A percentile compares a stretch with the other conserved stretches of the same genome.
phyloP scores from a whole-genome alignment of 2,329 filamentous ascomycete genomes.

The Calonectria fujianensis region DNA sequence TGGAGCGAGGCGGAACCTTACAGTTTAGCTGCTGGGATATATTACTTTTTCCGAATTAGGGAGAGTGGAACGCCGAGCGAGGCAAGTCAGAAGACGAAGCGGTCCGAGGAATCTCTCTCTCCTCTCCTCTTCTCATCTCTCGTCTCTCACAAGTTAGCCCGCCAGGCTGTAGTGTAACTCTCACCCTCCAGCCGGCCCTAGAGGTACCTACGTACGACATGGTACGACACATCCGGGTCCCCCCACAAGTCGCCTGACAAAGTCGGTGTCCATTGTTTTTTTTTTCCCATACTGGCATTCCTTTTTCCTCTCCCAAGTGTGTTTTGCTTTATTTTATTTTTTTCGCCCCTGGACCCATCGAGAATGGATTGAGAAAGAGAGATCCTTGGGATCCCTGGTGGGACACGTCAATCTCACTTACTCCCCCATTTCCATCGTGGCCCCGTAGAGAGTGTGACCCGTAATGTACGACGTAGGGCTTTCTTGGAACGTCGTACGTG shows the following conservation, averaged over 20 bases:
- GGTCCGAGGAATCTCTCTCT: slow-evolving; percentile 30
- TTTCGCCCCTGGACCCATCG: slow-evolving; percentile 45
- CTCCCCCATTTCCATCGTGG: slow-evolving; percentile 32
- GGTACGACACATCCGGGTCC: slow-evolving; percentile 29
- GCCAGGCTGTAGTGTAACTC: slow-evolving; percentile 23
- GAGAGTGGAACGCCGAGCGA: slow-evolving; percentile 25
- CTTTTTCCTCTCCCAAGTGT: slow-evolving; percentile 26
- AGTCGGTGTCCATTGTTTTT: slow-evolving; percentile 25
- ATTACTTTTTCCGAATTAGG: slow-evolving; percentile 37
- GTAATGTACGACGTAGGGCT: slow-evolving; percentile 36
- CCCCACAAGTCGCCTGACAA: slow-evolving; percentile 31
- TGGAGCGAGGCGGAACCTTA: slow-evolving; percentile 32
- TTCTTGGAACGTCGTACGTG: slow-evolving; percentile 13
- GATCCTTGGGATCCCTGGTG: slow-evolving; percentile 40
- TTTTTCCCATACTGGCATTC: slow-evolving; percentile 16
- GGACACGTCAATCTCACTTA: slow-evolving; percentile 52
- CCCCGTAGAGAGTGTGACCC: slow-evolving; percentile 20
- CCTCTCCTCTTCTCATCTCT: slow-evolving; percentile 32
- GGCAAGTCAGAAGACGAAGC: slow-evolving; percentile 21
- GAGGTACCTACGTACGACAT: slow-evolving; percentile 33
- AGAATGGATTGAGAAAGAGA: slow-evolving; percentile 52
- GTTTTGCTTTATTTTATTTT: slow-evolving; percentile 39
- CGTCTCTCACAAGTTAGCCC: slow-evolving; percentile 18
- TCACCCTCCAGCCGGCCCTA: slow-evolving; percentile 20
- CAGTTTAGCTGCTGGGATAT: slow-evolving; percentile 32